Conservation (phyloP, 163 green algal species). For the Scenedesmus sp. region DNA sequence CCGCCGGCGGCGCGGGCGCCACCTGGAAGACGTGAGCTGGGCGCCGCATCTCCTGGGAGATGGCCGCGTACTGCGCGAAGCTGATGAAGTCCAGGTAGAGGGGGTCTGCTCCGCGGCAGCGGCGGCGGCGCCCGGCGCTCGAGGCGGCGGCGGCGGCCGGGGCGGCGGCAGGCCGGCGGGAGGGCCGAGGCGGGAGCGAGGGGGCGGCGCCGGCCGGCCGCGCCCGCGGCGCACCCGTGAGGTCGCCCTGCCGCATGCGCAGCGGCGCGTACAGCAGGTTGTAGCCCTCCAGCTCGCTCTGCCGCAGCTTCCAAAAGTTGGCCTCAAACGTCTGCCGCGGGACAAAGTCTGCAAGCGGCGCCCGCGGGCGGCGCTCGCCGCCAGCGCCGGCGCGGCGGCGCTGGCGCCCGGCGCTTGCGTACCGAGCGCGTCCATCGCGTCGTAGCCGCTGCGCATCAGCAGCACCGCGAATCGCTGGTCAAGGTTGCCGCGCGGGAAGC, state of each 20-base stretch:
- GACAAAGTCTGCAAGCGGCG: too few species aligned
- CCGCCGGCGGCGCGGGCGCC: too few species aligned
- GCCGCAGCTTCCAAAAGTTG: conserved; percentile 85
- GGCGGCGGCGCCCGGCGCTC: too few species aligned
- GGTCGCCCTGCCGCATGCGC: conserved; percentile 60
- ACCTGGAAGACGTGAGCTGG: conserved; percentile 33
- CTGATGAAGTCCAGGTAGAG: conserved; percentile 93
- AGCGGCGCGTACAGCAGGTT: conserved; percentile 78
- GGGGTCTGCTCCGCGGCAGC: conserved; percentile 52
- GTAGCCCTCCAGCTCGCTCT: conserved; percentile 81
- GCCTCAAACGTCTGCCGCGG: conserved; percentile 74
- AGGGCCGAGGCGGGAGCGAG: too few species aligned
- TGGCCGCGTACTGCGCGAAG: conserved; percentile 72
- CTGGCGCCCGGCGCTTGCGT: too few species aligned
- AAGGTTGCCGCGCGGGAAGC: conserved; percentile 52
- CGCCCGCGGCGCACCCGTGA: conserved; percentile 58
- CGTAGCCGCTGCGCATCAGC: conserved; percentile 81
- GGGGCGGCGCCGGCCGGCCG: too few species aligned
- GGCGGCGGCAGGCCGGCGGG: too few species aligned
- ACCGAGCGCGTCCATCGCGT: conserved; percentile 77
- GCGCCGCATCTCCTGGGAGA: conserved; percentile 36
- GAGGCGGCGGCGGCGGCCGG: too few species aligned
- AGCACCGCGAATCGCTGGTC: conserved; percentile 84
- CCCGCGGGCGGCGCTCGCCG: too few species aligned
- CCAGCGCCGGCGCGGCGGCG: too few species aligned